A percentile compares a stretch with the other conserved stretches of the same genome.
Conservation (phyloP, 495 filamentous ascomycete genomes). For the Daldinia bambusicola region DNA sequence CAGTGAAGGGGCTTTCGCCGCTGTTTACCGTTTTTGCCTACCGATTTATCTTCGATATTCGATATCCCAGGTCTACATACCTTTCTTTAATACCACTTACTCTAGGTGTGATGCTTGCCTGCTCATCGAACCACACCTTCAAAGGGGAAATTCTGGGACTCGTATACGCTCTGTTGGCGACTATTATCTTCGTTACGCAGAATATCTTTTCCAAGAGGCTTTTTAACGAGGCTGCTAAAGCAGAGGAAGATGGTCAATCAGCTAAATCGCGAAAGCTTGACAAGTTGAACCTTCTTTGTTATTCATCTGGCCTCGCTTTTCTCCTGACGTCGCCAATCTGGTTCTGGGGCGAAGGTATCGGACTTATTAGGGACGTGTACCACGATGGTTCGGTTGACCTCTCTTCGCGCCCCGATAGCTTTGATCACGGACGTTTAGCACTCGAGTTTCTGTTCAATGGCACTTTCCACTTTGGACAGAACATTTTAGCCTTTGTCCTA, state of each 20-base stretch:
- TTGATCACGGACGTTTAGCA: constrained; percentile 81
- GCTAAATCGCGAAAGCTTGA: constrained; percentile 80
- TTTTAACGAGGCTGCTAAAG: constrained; percentile 92
- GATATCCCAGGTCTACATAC: constrained; percentile 89
- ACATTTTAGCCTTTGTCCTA: constrained; percentile 92
- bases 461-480: constrained; percentile 95
- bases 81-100: constrained; percentile 93
- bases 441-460: constrained; percentile 96
- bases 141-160: constrained; percentile 89
- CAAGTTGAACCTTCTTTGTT: constrained; percentile 96
- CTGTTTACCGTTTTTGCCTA: constrained; percentile 96
- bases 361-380: constrained; percentile 77
- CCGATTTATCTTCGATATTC: constrained; percentile 84
- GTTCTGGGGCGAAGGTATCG: constrained; percentile 88
- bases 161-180: constrained; percentile 82
- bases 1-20: constrained; percentile 98
- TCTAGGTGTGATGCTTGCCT: constrained; percentile 92
- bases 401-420: constrained; percentile 67
- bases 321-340: constrained; percentile 91
- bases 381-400: constrained; percentile 72
- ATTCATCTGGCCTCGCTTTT: constrained; percentile 92
- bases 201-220: constrained; percentile 99
- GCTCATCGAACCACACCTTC: constrained; percentile 78
- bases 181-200: constrained; percentile 95
- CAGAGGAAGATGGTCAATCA: constrained; percentile 73